Conservation (phyloP, 202 grass and related monocot species). For the Cymbopogon flexuosus region DNA sequence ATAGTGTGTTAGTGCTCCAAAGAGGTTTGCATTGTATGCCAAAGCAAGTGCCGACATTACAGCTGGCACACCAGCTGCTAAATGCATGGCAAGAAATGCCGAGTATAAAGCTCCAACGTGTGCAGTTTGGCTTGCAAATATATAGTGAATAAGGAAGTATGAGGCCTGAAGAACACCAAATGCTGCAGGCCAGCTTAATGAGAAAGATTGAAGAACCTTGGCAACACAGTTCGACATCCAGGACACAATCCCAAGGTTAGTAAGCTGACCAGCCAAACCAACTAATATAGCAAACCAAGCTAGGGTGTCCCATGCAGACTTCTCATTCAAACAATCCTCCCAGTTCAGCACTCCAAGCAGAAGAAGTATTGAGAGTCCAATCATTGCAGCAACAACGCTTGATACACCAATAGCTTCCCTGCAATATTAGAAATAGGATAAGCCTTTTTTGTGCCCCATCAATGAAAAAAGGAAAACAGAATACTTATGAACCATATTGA, state of each 20-base stretch:
- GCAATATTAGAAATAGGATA: background rate
- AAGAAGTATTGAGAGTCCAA: constrained; percentile 80
- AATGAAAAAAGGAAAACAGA: background rate
- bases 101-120: constrained; percentile 86
- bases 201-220: constrained; percentile 75
- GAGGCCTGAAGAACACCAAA: constrained; percentile 80
- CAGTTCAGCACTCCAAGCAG: constrained; percentile 78
- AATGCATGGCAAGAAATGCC: constrained; percentile 87
- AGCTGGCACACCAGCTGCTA: constrained; percentile 81
- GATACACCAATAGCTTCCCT: constrained; percentile 65
- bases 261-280: constrained; percentile 87
- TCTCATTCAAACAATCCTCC: constrained; percentile 91
- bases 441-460: background rate
- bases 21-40: constrained; percentile 81
- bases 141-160: constrained; percentile 85
- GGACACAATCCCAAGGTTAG: constrained; percentile 70
- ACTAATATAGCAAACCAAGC: constrained; percentile 94
- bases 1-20: constrained; percentile 79
- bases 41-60: constrained; percentile 70
- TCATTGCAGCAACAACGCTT: constrained; percentile 87
- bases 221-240: constrained; percentile 88
- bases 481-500: background rate
- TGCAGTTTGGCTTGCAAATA: constrained; percentile 89
- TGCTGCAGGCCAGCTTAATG: constrained; percentile 76
- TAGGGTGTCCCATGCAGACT: constrained; percentile 90